Percentiles rank a stretch among this genome's conserved stretches.
These are phyloP conservation scores for Agastache rugosa DNA, from an alignment of 257 asterid species.

Conservation along the genomic window DNA sequence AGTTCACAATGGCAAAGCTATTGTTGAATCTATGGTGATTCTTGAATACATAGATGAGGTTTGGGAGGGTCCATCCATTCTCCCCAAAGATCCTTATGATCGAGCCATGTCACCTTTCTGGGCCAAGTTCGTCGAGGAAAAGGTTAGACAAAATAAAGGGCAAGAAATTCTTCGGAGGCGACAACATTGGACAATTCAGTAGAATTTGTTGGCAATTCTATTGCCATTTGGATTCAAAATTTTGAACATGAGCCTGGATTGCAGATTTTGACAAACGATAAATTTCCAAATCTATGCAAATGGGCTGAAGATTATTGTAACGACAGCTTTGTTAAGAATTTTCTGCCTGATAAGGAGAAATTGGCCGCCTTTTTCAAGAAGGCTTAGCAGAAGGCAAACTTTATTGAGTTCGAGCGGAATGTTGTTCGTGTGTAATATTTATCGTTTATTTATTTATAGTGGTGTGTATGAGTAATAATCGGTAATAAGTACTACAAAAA, in stretches of 20 bases:
- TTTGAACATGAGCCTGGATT: constrained; percentile 37
- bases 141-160: constrained; percentile 49
- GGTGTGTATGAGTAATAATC: neutral
- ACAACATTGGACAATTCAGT: constrained; percentile 47
- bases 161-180: constrained; percentile 66
- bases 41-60: constrained; percentile 62
- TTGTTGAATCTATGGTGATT: constrained; percentile 50
- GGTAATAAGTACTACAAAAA: neutral
- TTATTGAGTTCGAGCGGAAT: neutral
- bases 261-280: constrained; percentile 46
- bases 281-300: constrained; percentile 45
- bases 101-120: constrained; percentile 58
- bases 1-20: constrained; percentile 54
- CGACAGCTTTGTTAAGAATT: neutral
- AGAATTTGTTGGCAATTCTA: constrained; percentile 45
- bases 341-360: neutral
- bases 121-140: constrained; percentile 53
- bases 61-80: constrained; percentile 46
- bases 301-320: constrained; percentile 33
- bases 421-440: no score
- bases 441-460: no score
- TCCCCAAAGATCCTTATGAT: constrained; percentile 53
- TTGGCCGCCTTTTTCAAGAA: neutral
- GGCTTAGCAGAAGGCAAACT: neutral
- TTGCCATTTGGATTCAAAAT: constrained; percentile 42